A percentile compares a stretch with the other conserved stretches of the same genome.
Evolutionary conservation across 352 stramenopile genomes (phyloP).

Genomic region (Hyaloperonospora arabidopsidis): DNA sequence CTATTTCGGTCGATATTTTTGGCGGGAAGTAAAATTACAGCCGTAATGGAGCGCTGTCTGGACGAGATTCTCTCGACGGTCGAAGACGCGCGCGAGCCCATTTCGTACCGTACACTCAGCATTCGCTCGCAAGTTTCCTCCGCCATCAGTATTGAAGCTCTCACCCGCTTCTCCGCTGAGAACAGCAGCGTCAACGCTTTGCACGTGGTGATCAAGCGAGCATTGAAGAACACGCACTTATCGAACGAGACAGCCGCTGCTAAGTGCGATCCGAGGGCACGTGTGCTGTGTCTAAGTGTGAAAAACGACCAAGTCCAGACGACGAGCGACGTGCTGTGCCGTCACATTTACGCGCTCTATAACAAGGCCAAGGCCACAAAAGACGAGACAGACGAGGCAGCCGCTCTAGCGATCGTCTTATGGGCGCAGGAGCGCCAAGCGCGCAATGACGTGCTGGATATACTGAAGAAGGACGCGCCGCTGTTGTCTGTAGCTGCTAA

Average conservation of each 20-base stretch:
- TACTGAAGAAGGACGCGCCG: conserved; percentile 30
- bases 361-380: conserved; percentile 13
- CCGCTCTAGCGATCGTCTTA: conserved; percentile 31
- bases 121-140: conserved; percentile 25
- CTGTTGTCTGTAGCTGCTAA: conserved; percentile 32
- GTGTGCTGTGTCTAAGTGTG: conserved; percentile 35
- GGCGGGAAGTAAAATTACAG: conserved; percentile 4
- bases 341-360: conserved; percentile 56
- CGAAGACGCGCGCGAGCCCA: conserved; percentile 42
- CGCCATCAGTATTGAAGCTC: conserved; percentile 27
- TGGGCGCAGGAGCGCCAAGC: conserved; percentile 56
- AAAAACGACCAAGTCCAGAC: neutral
- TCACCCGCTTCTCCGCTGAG: conserved; percentile 32
- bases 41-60: conserved; percentile 32
- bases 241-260: conserved; percentile 19
- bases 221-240: conserved; percentile 1
- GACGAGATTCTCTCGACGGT: conserved; percentile 51
- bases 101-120: conserved; percentile 51
- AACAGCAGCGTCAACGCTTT: conserved; percentile 33
- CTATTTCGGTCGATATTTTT: too few species aligned
- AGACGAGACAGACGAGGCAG: conserved; percentile 9
- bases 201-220: conserved; percentile 33
- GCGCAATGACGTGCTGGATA: conserved; percentile 49
- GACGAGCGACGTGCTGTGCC: conserved; percentile 17
- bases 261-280: conserved; percentile 37